phyloP scores from a whole-genome alignment of 2,329 filamentous ascomycete species.

The Neopestalotiopsis clavispora region DNA sequence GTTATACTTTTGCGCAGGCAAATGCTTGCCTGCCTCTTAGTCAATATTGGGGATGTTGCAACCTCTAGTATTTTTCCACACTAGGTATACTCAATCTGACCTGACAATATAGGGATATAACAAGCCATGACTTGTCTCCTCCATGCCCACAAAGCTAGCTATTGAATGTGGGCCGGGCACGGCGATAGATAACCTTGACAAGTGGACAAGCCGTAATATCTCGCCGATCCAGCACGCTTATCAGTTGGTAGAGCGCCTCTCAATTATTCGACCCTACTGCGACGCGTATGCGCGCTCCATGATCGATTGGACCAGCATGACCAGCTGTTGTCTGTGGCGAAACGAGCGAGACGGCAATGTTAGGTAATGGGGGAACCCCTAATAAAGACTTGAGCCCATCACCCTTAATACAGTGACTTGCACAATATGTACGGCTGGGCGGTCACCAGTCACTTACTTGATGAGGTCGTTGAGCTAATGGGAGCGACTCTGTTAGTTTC shows the following conservation, averaged over 20 bases:
- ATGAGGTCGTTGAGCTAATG: neutral
- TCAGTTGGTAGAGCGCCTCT: neutral
- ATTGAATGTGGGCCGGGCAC: neutral
- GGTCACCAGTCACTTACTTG: too few relatives aligned
- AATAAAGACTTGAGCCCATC: neutral
- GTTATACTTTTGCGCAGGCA: too few relatives aligned
- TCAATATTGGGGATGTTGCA: too few relatives aligned
- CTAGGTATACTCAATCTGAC: too few relatives aligned
- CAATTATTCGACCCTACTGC: neutral
- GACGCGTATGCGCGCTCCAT: neutral
- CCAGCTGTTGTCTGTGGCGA: neutral
- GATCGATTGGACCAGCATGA: neutral
- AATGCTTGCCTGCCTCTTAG: too few relatives aligned
- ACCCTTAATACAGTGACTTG: too few relatives aligned
- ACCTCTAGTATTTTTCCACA: too few relatives aligned
- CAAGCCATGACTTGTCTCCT: too few relatives aligned
- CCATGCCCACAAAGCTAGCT: neutral
- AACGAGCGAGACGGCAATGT: neutral
- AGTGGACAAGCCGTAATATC: neutral
- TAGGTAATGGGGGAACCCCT: neutral
- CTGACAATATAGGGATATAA: too few relatives aligned
- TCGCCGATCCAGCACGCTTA: neutral
- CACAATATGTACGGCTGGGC: too few relatives aligned
- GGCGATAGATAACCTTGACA: neutral
- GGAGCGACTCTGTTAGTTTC: neutral